Percentiles rank a stretch among this genome's conserved stretches.
Evolutionary conservation across 441 rosid genomes (phyloP).

Genomic region (Corymbia calophylla): DNA sequence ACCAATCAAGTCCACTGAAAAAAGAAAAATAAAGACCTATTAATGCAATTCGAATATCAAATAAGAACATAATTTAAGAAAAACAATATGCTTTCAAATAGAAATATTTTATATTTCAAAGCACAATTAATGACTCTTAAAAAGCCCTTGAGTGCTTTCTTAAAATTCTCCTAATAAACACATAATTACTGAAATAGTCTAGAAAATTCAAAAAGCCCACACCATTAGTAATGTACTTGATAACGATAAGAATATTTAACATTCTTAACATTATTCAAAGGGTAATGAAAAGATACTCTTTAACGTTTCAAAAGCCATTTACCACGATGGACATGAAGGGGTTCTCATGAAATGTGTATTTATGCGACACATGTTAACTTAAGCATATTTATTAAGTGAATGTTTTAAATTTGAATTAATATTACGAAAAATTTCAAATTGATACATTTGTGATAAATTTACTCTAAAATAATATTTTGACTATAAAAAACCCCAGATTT

Average conservation of each 20-base stretch:
- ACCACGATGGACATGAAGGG: background rate
- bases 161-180: background rate
- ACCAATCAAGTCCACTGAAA: background rate
- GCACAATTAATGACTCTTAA: background rate
- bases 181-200: background rate
- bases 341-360: background rate
- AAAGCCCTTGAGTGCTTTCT: background rate
- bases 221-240: background rate
- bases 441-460: no score
- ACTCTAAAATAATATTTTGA: no score
- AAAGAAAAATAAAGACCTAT: background rate
- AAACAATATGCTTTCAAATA: background rate
- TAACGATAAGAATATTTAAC: background rate
- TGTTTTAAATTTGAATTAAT: background rate
- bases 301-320: background rate
- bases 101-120: background rate
- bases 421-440: no score
- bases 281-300: background rate
- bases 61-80: background rate
- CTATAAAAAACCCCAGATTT: no score
- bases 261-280: background rate
- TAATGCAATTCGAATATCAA: background rate
- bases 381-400: no score
- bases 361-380: background rate
- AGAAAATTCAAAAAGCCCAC: background rate